Percentiles rank a stretch among this genome's conserved stretches.
These are phyloP conservation scores for Geotrichum klebahnii DNA, from an alignment of 1,139 yeast species.

Conservation along the genomic window DNA sequence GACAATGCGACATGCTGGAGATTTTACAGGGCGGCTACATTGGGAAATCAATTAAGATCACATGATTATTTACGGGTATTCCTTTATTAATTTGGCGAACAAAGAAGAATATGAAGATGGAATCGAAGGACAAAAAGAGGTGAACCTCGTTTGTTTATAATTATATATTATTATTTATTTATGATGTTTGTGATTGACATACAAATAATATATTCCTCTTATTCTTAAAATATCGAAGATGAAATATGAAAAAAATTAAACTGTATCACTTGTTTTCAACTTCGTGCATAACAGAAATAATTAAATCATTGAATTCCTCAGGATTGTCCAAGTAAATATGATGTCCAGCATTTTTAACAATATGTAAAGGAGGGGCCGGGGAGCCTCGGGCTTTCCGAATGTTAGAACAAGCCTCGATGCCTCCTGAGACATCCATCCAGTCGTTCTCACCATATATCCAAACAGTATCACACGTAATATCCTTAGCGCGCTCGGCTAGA, in stretches of 20 bases:
- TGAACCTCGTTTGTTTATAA: background rate
- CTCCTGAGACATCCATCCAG: conserved; percentile 82
- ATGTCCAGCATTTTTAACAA: conserved; percentile 66
- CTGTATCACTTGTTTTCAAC: conserved; percentile 4
- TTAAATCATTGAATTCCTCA: conserved; percentile 45
- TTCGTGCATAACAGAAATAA: conserved; percentile 43
- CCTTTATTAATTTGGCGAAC: no score
- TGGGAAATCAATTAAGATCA: background rate
- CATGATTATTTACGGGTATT: conserved; percentile 1
- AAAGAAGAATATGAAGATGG: background rate
- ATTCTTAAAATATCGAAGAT: background rate
- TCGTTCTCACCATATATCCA: conserved; percentile 79
- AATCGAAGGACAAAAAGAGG: background rate
- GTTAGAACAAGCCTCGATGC: conserved; percentile 40
- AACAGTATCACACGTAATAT: conserved; percentile 46
- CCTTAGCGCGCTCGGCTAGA: conserved; percentile 56
- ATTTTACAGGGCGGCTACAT: no score
- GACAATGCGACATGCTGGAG: no score
- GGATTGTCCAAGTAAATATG: conserved; percentile 77
- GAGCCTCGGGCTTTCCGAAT: conserved; percentile 7
- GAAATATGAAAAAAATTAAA: background rate
- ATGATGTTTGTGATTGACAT: no score
- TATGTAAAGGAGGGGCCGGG: conserved; percentile 27
- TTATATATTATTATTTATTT: no score
- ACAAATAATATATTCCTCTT: no score